Evolutionary conservation across 1,284 basidiomycete genomes (phyloP).

Genomic region (Irpex rosettiformis): DNA sequence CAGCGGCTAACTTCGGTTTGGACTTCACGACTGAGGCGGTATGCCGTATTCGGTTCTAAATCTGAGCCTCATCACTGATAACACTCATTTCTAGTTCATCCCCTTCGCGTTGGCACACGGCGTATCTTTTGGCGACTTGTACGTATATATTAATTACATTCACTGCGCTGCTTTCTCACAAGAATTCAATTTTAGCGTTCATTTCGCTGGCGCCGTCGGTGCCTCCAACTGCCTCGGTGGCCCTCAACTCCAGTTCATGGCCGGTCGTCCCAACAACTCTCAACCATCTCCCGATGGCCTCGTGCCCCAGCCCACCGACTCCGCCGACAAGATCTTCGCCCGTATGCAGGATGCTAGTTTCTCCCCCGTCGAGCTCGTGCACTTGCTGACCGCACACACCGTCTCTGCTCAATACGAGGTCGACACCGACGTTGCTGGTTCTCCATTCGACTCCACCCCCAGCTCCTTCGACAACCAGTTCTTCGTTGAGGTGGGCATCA

Average conservation of each 20-base stretch:
- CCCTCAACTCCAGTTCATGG: constrained; percentile 24
- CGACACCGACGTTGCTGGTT: constrained; percentile 29
- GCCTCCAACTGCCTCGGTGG: constrained; percentile 30
- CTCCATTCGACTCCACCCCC: constrained; percentile 40
- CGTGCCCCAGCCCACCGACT: constrained; percentile 26
- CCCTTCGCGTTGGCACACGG: constrained; percentile 31
- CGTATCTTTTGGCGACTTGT: constrained; percentile 37
- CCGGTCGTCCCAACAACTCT: constrained; percentile 22
- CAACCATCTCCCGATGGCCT: constrained; percentile 24
- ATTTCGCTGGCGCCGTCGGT: constrained; percentile 29
- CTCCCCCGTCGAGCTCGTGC: constrained; percentile 20
- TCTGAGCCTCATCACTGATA: background rate
- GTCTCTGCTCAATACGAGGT: constrained; percentile 24
- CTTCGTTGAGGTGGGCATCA: constrained; percentile 34
- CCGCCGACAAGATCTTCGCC: constrained; percentile 21
- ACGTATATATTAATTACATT: background rate
- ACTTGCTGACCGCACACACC: constrained; percentile 16
- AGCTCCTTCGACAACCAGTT: constrained; percentile 35
- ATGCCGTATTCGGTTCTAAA: background rate
- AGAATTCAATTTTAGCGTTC: constrained; percentile 18
- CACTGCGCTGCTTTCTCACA: background rate
- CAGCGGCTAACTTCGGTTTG: constrained; percentile 22
- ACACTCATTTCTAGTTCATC: background rate
- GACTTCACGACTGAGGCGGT: constrained; percentile 13
- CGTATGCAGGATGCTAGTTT: constrained; percentile 25